A percentile compares a stretch with the other conserved stretches of the same genome.
Evolutionary conservation across 768 basidiomycete genomes (phyloP).

Genomic region (Boletus barrowsii): DNA sequence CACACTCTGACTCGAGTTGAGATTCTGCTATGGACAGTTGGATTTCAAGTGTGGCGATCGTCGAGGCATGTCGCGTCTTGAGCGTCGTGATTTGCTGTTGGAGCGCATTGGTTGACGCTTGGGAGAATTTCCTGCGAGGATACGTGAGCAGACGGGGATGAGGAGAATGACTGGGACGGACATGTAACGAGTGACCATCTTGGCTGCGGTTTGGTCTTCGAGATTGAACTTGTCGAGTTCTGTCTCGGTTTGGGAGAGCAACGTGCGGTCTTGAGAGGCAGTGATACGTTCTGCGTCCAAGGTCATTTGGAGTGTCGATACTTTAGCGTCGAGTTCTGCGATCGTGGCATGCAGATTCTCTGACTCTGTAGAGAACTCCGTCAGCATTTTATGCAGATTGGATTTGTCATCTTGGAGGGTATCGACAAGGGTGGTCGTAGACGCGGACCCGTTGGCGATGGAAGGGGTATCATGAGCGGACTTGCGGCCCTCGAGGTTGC

Average conservation of each 20-base stretch:
- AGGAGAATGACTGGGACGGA: slow-evolving; percentile 33
- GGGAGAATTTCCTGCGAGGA: slow-evolving; percentile 72
- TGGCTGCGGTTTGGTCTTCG: slow-evolving; percentile 74
- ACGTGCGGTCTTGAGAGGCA: slow-evolving; percentile 40
- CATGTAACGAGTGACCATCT: slow-evolving; percentile 87
- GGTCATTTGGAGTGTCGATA: slow-evolving; percentile 41
- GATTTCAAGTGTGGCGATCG: slow-evolving; percentile 51
- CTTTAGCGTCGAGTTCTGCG: slow-evolving; percentile 40
- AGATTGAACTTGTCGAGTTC: slow-evolving; percentile 54
- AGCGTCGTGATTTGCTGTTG: slow-evolving; percentile 58
- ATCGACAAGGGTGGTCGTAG: slow-evolving; percentile 27
- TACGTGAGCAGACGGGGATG: not conserved
- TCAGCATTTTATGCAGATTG: slow-evolving; percentile 45
- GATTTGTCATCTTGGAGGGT: slow-evolving; percentile 48
- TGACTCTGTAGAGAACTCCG: slow-evolving; percentile 48
- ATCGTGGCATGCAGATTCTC: slow-evolving; percentile 45
- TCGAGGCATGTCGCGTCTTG: slow-evolving; percentile 60
- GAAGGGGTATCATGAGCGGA: slow-evolving; percentile 14
- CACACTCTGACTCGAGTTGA: slow-evolving; percentile 42
- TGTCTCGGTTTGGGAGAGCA: slow-evolving; percentile 44
- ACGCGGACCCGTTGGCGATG: slow-evolving; percentile 11
- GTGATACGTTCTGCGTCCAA: slow-evolving; percentile 46
- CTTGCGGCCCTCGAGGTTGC: slow-evolving; percentile 53
- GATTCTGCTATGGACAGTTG: slow-evolving; percentile 46
- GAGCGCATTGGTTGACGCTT: slow-evolving; percentile 64